These are phyloP conservation scores for Juncus effusus DNA, from an alignment of 176 grass and related monocot species.

Conservation along the genomic window DNA sequence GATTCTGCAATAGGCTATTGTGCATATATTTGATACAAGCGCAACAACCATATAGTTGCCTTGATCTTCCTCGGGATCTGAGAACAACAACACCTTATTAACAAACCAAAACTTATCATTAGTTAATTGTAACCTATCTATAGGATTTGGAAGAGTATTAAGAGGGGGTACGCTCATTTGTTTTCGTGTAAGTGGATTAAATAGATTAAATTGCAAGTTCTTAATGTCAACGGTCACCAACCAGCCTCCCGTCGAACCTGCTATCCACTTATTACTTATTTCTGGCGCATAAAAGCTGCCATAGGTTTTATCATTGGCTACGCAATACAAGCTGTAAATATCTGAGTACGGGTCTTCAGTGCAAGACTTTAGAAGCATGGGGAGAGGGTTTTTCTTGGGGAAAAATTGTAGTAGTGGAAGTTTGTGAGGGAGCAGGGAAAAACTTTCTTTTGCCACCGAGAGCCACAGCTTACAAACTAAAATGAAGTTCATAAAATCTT, in stretches of 20 bases:
- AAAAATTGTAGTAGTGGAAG: constrained; percentile 5
- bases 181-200: constrained; percentile 11
- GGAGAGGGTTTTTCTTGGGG: not conserved
- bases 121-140: not conserved
- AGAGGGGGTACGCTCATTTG: constrained; percentile 7
- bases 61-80: not conserved
- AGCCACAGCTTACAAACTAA: constrained; percentile 8
- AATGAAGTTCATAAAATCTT: constrained; percentile 2
- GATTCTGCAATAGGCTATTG: constrained; percentile 10
- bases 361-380: constrained; percentile 12
- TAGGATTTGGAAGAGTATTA: not conserved
- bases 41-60: not conserved
- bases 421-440: not conserved
- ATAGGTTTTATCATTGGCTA: not conserved
- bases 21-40: not conserved
- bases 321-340: not conserved
- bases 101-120: not conserved
- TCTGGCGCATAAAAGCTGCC: not conserved
- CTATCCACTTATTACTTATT: constrained; percentile 14
- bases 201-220: not conserved
- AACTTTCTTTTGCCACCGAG: constrained; percentile 6
- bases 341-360: not conserved
- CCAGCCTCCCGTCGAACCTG: not conserved
- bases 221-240: constrained; percentile 1
- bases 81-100: not conserved